A percentile compares a stretch with the other conserved stretches of the same genome.
These are phyloP conservation scores for Vitis rotundifolia DNA, from an alignment of 164 flowering plant species.

Conservation along the genomic window DNA sequence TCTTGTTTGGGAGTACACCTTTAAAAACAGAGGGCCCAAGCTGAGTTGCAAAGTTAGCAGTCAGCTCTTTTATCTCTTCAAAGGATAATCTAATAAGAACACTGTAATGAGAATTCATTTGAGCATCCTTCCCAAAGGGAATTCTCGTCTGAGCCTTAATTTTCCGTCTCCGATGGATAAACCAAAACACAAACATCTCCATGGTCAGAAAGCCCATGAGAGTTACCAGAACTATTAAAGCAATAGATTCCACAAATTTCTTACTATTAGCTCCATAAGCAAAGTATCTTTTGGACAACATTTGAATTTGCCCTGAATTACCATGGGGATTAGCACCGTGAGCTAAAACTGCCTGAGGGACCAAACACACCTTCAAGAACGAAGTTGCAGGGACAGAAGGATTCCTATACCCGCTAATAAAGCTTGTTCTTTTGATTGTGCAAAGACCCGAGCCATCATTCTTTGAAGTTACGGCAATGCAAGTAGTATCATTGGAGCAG, in stretches of 20 bases:
- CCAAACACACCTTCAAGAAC: slow-evolving; percentile 50
- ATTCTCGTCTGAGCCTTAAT: slow-evolving; percentile 28
- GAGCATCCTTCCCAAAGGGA: slow-evolving; percentile 49
- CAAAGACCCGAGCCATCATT: slow-evolving; percentile 67
- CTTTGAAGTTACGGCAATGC: slow-evolving; percentile 47
- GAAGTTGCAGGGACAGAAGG: slow-evolving; percentile 38
- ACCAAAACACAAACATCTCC: slow-evolving; percentile 36
- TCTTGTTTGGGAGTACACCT: slow-evolving; percentile 40
- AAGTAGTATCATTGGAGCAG: slow-evolving; percentile 43
- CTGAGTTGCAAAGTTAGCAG: slow-evolving; percentile 31
- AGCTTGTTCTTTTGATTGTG: slow-evolving; percentile 46
- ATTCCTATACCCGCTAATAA: slow-evolving; percentile 44
- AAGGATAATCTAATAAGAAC: slow-evolving; percentile 41
- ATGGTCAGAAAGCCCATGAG: slow-evolving; percentile 24
- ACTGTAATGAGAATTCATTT: slow-evolving; percentile 45
- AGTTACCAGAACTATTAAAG: slow-evolving; percentile 35
- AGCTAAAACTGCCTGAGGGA: slow-evolving; percentile 55
- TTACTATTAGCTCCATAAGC: slow-evolving; percentile 5
- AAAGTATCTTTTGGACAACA: slow-evolving; percentile 9
- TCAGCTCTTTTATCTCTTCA: slow-evolving; percentile 49
- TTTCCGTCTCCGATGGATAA: slow-evolving; percentile 30
- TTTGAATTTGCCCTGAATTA: slow-evolving; percentile 7
- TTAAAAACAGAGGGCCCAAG: slow-evolving; percentile 46
- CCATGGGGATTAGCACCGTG: slow-evolving; percentile 22
- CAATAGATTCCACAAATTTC: slow-evolving; percentile 29